Base-by-base conservation (phyloP, 2,329 filamentous ascomycete genomes). In the Parastagonospora avenae region DNA sequence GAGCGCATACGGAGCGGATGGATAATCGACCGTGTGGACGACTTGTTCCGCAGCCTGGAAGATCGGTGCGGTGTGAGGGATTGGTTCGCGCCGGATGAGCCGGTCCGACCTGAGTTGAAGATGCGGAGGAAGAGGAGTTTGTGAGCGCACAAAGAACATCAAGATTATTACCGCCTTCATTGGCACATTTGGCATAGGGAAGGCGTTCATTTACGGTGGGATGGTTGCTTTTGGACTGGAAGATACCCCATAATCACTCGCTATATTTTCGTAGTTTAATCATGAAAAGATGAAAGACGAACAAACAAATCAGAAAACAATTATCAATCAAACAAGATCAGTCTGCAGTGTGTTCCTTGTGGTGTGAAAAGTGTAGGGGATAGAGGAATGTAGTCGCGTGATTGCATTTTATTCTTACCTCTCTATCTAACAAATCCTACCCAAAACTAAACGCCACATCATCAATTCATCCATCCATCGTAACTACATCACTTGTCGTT, bases 11-110 rank as follows among this genome's bases (percentile, higher is more conserved):
- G 49, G 24, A 66, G 65, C 12, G 72, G 72, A 4, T 74, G 72
- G 72, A 68, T 74, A 67, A 51, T 63, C 8, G 70, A 74, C 27
- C 59, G 72, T 4, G 68, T 74, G 0, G 69, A 74, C 35, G 60
- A 64, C 9, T 48, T 72, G 5, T 73, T 74, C 46, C 45, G 62
- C 11, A 45, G 52, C 8, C 42, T 74, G 1, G 72, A 74, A 31
- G 62, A 63, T 8, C 58, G 59, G 42, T 72, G 70, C 31, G 65
- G 69, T 3, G 52, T 71, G 12, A 41, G 63, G 12, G 70, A 74
- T 42, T 74, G 71, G 71, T 73, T 69, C 45, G 59, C 61, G 7
- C 68, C 68, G 0, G 57, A 67, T 30, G 48, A 61, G 43, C 37
- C 52, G 42, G 31, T 48, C 50, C 41, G 59, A 27, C 59, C 38